phyloP scores from a whole-genome alignment of 192 early-diverging fungal genomes.

The Spinellus fusiger region DNA sequence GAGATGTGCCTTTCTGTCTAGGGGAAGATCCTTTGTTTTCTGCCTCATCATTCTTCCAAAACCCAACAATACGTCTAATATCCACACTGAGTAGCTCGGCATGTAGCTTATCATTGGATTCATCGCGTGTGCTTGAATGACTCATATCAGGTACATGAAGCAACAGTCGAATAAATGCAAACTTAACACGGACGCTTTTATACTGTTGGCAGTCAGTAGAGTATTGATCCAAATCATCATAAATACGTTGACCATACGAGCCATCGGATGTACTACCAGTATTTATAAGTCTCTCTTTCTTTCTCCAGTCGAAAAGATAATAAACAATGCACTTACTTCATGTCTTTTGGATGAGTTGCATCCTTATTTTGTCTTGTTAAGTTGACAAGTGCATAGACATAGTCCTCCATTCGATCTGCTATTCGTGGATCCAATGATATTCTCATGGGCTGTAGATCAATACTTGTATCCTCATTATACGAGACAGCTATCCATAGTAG shows the following conservation, averaged over 20 bases:
- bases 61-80: conserved; percentile 10
- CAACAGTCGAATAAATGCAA: conserved; percentile 17
- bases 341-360: background rate
- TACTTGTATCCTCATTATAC: conserved; percentile 26
- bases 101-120: conserved; percentile 16
- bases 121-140: conserved; percentile 11
- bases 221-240: background rate
- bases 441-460: conserved; percentile 44
- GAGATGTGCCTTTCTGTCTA: background rate
- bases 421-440: conserved; percentile 42
- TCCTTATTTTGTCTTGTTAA: conserved; percentile 4
- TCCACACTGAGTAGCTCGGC: conserved; percentile 22
- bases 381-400: conserved; percentile 24
- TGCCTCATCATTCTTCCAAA: conserved; percentile 2
- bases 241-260: background rate
- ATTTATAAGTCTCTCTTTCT: too few species aligned
- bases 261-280: background rate
- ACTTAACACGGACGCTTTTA: conserved; percentile 4
- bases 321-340: background rate
- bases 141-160: conserved; percentile 32
- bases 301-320: background rate
- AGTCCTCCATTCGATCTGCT: conserved; percentile 38
- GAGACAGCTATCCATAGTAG: background rate
- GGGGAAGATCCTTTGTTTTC: background rate
- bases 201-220: background rate